phyloP scores from a whole-genome alignment of 2,329 filamentous ascomycete species.

The Colletotrichum sp. region DNA sequence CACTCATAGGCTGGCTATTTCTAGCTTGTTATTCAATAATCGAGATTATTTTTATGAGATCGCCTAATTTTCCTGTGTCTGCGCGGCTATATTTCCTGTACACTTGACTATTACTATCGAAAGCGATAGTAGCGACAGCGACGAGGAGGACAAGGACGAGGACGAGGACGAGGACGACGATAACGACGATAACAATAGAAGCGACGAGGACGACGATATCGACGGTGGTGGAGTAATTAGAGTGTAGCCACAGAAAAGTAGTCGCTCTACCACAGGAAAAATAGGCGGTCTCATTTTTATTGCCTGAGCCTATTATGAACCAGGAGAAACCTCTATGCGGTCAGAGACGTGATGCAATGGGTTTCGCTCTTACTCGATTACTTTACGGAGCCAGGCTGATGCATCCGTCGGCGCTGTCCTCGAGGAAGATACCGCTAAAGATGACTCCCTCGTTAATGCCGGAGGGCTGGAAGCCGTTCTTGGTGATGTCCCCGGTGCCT shows the following conservation, averaged over 20 bases:
- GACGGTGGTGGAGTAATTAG: too few relatives aligned
- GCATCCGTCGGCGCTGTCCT: constrained; percentile 44
- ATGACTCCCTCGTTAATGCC: constrained; percentile 58
- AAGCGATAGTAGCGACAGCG: too few relatives aligned
- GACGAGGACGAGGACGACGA: too few relatives aligned
- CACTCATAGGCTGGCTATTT: not conserved
- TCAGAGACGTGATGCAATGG: not conserved
- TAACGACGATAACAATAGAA: too few relatives aligned
- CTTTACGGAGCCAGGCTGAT: constrained; percentile 3
- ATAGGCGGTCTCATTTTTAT: not conserved
- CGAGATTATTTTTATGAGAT: not conserved
- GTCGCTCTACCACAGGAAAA: too few relatives aligned
- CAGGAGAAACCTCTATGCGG: not conserved
- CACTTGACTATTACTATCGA: too few relatives aligned
- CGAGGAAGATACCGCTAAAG: constrained; percentile 57
- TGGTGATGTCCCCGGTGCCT: constrained; percentile 45
- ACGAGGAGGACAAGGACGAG: too few relatives aligned
- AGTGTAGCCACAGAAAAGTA: too few relatives aligned
- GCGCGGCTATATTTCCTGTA: too few relatives aligned
- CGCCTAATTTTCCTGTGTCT: too few relatives aligned
- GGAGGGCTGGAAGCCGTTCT: constrained; percentile 51
- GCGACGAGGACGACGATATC: too few relatives aligned
- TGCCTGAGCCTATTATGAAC: not conserved
- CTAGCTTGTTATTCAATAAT: not conserved
- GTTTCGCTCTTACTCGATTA: not conserved